These are phyloP conservation scores for Suillus weaverae DNA, from an alignment of 768 basidiomycete species.

Conservation along the genomic window DNA sequence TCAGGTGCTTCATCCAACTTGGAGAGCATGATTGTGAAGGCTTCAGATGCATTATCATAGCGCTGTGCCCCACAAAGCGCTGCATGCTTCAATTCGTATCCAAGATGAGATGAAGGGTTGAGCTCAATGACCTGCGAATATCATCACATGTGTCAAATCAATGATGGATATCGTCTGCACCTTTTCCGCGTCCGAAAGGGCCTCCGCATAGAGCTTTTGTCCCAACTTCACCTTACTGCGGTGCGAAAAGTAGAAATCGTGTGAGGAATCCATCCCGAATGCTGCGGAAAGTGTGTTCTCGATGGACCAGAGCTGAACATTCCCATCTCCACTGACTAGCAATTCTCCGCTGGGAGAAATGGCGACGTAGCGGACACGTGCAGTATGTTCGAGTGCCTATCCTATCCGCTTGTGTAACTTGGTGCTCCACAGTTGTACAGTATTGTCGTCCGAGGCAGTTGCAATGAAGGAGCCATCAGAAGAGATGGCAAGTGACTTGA, in stretches of 20 bases:
- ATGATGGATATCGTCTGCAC: neutral
- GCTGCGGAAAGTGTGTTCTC: neutral
- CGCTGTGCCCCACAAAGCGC: no score
- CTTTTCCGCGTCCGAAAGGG: neutral
- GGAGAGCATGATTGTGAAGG: no score
- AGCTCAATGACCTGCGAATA: neutral
- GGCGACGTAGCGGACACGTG: neutral
- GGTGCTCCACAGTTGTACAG: constrained; percentile 70
- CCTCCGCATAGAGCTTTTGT: neutral
- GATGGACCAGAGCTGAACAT: neutral
- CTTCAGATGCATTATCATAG: no score
- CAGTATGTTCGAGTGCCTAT: neutral
- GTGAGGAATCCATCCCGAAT: neutral
- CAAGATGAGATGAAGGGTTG: no score
- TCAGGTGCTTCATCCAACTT: no score
- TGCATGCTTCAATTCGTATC: no score
- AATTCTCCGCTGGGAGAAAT: neutral
- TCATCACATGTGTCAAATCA: neutral
- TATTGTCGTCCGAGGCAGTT: constrained; percentile 85
- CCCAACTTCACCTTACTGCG: neutral
- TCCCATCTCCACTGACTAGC: neutral
- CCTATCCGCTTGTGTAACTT: neutral
- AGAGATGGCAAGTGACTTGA: constrained; percentile 34
- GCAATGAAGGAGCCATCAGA: constrained; percentile 73
- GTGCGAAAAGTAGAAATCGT: neutral